Conservation (phyloP, 192 early-diverging fungal species). For the Coemansia sp. region DNA sequence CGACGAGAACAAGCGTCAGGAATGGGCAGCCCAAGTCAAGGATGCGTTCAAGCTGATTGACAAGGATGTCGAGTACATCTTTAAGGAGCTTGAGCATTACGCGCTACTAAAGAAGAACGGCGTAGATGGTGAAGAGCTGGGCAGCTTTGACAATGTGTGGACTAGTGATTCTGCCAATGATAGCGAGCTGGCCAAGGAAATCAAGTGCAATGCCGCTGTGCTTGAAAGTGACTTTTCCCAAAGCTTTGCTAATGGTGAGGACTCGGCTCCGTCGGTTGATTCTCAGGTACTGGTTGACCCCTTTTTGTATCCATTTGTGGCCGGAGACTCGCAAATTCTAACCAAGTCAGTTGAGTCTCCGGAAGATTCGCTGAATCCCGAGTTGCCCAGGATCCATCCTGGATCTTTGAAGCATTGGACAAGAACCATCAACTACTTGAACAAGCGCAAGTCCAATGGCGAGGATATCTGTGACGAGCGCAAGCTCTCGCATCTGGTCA, state of each 20-base stretch:
- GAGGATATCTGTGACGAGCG: neutral
- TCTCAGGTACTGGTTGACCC: neutral
- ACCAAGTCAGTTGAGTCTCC: neutral
- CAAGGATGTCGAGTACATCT: slow-evolving; percentile 16
- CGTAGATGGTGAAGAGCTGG: slow-evolving; percentile 25
- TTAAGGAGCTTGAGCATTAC: slow-evolving; percentile 33
- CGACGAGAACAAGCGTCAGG: neutral
- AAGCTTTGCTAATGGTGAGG: neutral
- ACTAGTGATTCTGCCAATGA: neutral
- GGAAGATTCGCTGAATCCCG: neutral
- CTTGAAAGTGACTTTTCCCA: neutral
- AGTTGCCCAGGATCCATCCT: neutral
- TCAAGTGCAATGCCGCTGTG: neutral
- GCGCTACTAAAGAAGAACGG: slow-evolving; percentile 13
- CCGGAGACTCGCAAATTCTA: neutral
- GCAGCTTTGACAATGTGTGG: slow-evolving; percentile 41
- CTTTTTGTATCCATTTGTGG: neutral
- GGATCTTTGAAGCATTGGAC: neutral
- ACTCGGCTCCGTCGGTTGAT: neutral
- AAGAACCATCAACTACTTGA: neutral
- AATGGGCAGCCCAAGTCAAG: neutral
- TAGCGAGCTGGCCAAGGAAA: neutral
- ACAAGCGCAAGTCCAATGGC: neutral
- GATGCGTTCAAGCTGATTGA: slow-evolving; percentile 14
- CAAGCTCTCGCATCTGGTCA: slow-evolving; percentile 14